Percentiles rank a stretch among this genome's conserved stretches.
phyloP scores from a whole-genome alignment of 2,329 filamentous ascomycete species.

The Epichloe bromicola region DNA sequence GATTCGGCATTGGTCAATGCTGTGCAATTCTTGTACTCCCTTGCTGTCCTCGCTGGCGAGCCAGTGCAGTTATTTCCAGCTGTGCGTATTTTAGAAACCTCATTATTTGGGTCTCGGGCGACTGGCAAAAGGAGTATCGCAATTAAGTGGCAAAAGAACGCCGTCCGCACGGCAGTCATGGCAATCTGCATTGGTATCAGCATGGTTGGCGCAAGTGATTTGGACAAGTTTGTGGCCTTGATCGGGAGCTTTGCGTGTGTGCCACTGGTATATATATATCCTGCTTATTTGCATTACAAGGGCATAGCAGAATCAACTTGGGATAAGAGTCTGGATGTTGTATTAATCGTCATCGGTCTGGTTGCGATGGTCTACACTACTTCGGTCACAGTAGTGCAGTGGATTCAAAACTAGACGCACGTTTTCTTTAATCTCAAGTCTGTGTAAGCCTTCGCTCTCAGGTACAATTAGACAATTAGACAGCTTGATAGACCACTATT shows the following conservation, averaged over 20 bases:
- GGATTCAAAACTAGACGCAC: conserved; percentile 13
- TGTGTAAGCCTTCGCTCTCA: too few relatives aligned
- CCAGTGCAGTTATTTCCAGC: conserved; percentile 67
- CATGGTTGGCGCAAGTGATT: conserved; percentile 50
- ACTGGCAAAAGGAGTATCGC: conserved; percentile 47
- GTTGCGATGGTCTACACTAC: conserved; percentile 63
- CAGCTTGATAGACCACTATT: too few relatives aligned
- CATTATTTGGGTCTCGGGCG: conserved; percentile 52
- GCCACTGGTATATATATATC: conserved; percentile 66
- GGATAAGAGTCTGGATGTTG: conserved; percentile 45
- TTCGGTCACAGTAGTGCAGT: conserved; percentile 37
- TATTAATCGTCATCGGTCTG: conserved; percentile 48
- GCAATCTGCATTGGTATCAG: conserved; percentile 46
- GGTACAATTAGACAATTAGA: too few relatives aligned
- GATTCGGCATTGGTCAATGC: conserved; percentile 59
- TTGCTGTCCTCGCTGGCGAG: conserved; percentile 60
- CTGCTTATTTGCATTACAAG: conserved; percentile 56
- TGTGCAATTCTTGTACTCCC: conserved; percentile 61
- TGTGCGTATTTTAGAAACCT: conserved; percentile 56
- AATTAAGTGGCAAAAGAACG: conserved; percentile 70
- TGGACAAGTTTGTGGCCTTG: conserved; percentile 63
- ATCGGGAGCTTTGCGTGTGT: conserved; percentile 65
- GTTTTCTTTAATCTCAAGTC: background rate
- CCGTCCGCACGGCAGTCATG: conserved; percentile 44
- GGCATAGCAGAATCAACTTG: conserved; percentile 45